Base-by-base conservation (phyloP, 208 protist species). In the Wallacemonas collosoma region DNA sequence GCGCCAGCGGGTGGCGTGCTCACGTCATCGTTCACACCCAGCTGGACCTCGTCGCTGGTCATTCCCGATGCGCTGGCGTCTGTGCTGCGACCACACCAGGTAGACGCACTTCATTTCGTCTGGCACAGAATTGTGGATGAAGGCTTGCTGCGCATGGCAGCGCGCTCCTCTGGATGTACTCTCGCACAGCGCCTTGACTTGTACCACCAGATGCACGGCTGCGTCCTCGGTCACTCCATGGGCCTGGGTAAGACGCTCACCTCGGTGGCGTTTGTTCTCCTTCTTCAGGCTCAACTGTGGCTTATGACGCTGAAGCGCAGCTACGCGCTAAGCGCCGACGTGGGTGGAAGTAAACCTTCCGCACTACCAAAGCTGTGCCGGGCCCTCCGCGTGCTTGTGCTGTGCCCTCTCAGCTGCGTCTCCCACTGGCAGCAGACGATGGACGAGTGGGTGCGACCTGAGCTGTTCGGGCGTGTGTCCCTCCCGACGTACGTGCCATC, bases 241-340 rank as follows among this genome's bases (percentile, higher is more conserved):
- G 92, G 92, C 6, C 84, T 96, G 5, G 92, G 92, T 56, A 96
- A 96, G 68, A 94, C 92, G 15, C 70, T 94, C n/a, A 93, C 87
- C 2, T 79, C 83, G 1, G 58, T 96, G 15, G 77, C 76, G 48
- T 96, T 96, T 68, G 43, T 93, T 6, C 57, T 90, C 35, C 73
- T 96, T 2, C 62, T 96, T 9, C 88, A 96, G 75, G 75, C 78
- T 26, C 80, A 88, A 60, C 71, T 85, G 64, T 61, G 36, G 47
- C 65, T 79, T 44, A 80, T 81, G 78, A 55, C 62, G 26, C 58
- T 78, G 71, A 82, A 80, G 75, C 74, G 73, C 65, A 79, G n/a
- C 68, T 62, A 17, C 38, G 75, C 39, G 56, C 57, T 26, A 53
- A 61, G 8, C 12, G 44, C 74, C 36, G 60, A 35, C 41, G 26